Conservation (phyloP, 192 early-diverging fungal species). For the Backusella liffmaniae region DNA sequence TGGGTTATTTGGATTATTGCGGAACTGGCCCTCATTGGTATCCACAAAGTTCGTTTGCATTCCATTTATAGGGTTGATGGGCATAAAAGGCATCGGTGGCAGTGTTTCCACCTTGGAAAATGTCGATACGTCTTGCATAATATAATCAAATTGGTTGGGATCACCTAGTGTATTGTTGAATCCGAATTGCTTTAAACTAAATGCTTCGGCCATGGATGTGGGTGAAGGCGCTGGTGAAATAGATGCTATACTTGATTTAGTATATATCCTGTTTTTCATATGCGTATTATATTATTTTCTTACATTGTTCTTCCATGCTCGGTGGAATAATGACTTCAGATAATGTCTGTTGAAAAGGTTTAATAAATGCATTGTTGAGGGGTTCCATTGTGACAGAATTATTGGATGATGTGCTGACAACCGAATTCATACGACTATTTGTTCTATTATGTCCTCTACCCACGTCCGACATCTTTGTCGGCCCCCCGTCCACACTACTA, state of each 20-base stretch:
- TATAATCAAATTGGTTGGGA: slow-evolving; percentile 5
- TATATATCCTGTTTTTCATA: neutral
- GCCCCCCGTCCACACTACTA: neutral
- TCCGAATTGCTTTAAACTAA: slow-evolving; percentile 36
- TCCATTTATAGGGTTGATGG: neutral
- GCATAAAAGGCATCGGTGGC: slow-evolving; percentile 12
- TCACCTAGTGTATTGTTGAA: slow-evolving; percentile 21
- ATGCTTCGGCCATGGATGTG: slow-evolving; percentile 22
- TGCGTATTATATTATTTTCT: neutral
- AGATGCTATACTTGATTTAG: neutral
- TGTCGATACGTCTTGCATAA: slow-evolving; percentile 9
- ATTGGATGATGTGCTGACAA: neutral
- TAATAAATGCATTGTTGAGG: neutral
- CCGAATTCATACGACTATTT: neutral
- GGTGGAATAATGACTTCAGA: slow-evolving; percentile 13
- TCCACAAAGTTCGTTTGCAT: slow-evolving; percentile 1
- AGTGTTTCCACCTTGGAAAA: slow-evolving; percentile 4
- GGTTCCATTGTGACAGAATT: neutral
- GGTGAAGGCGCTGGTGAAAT: slow-evolving; percentile 8
- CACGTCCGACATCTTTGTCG: slow-evolving; percentile 12
- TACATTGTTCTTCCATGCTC: neutral
- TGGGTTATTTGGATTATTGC: slow-evolving; percentile 34
- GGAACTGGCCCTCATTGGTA: slow-evolving; percentile 14
- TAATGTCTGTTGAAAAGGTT: slow-evolving; percentile 1
- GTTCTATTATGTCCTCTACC: slow-evolving; percentile 3